A percentile compares a stretch with the other conserved stretches of the same genome.
phyloP scores from a whole-genome alignment of 176 grass and related monocot species.

The Bonia amplexicaulis region DNA sequence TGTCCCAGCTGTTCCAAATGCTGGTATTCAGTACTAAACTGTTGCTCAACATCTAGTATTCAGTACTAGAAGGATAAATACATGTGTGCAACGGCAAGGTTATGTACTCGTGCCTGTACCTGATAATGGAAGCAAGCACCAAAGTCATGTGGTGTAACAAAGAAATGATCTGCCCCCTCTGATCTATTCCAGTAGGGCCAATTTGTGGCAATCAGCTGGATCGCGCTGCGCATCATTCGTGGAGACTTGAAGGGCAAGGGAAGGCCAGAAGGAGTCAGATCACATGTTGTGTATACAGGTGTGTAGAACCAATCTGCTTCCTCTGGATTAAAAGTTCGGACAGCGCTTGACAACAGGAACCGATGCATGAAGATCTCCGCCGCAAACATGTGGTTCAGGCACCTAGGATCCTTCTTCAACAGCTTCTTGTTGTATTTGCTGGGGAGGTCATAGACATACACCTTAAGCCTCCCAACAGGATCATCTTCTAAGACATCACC shows the following conservation, averaged over 20 bases:
- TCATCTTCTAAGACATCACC: constrained; percentile 83
- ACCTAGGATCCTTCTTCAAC: constrained; percentile 75
- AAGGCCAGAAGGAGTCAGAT: constrained; percentile 68
- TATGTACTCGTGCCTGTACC: constrained; percentile 42
- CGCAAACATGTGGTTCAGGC: constrained; percentile 89
- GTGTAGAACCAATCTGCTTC: constrained; percentile 91
- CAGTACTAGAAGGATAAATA: not conserved
- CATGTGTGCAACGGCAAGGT: constrained; percentile 7
- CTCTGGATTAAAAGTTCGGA: constrained; percentile 72
- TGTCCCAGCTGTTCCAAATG: not conserved
- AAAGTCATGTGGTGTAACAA: constrained; percentile 91
- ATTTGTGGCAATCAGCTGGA: constrained; percentile 66
- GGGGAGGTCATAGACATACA: constrained; percentile 78
- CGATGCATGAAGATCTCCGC: constrained; percentile 92
- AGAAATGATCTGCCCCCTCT: constrained; percentile 95
- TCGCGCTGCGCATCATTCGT: constrained; percentile 79
- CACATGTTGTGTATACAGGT: constrained; percentile 80
- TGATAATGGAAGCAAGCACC: constrained; percentile 95
- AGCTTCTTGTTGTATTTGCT: constrained; percentile 87
- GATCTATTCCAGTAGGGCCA: constrained; percentile 90
- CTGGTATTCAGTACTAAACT: not conserved
- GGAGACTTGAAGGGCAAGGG: constrained; percentile 83
- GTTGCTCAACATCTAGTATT: not conserved
- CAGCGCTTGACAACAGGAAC: constrained; percentile 71
- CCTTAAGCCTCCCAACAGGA: constrained; percentile 83